Percentiles rank a stretch among this genome's conserved stretches.
Conservation (phyloP, 2,329 filamentous ascomycete genomes). For the Sarocladiaceae sp. region DNA sequence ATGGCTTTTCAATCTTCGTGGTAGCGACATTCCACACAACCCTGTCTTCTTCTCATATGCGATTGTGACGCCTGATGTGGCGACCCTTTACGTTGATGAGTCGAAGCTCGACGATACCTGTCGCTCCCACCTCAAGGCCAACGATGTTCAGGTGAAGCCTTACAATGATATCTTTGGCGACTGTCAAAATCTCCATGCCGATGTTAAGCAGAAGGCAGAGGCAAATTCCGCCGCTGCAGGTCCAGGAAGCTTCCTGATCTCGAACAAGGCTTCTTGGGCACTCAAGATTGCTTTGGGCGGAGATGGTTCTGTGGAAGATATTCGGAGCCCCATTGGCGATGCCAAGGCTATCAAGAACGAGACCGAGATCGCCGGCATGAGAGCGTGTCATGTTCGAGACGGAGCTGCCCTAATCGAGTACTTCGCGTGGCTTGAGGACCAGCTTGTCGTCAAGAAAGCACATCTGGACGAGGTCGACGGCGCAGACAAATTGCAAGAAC, state of each 20-base stretch:
- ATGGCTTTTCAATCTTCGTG: conserved; percentile 97
- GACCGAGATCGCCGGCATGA: conserved; percentile 86
- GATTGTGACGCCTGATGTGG: conserved; percentile 70
- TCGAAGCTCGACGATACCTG: conserved; percentile 69
- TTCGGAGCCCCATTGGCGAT: conserved; percentile 81
- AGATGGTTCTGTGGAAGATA: conserved; percentile 78
- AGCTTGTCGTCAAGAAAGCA: conserved; percentile 69
- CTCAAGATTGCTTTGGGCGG: conserved; percentile 82
- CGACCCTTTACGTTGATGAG: conserved; percentile 79
- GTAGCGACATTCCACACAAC: conserved; percentile 94
- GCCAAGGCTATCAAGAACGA: conserved; percentile 94
- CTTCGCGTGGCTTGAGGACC: conserved; percentile 94
- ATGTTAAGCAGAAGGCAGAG: conserved; percentile 31
- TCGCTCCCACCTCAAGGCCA: conserved; percentile 63
- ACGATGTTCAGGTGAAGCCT: conserved; percentile 70
- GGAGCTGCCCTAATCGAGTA: conserved; percentile 87
- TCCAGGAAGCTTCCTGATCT: conserved; percentile 63
- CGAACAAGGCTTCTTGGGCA: conserved; percentile 90
- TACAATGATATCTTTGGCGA: conserved; percentile 81
- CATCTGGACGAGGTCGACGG: conserved; percentile 82
- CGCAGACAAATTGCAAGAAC: conserved; percentile 83
- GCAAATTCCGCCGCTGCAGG: too few relatives aligned
- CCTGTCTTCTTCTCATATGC: conserved; percentile 98
- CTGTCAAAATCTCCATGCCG: conserved; percentile 52
- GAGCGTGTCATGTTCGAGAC: conserved; percentile 87